These are phyloP conservation scores for Vaccinium vitisidaea DNA, from an alignment of 148 eudicot genomes.

Conservation along the genomic window DNA sequence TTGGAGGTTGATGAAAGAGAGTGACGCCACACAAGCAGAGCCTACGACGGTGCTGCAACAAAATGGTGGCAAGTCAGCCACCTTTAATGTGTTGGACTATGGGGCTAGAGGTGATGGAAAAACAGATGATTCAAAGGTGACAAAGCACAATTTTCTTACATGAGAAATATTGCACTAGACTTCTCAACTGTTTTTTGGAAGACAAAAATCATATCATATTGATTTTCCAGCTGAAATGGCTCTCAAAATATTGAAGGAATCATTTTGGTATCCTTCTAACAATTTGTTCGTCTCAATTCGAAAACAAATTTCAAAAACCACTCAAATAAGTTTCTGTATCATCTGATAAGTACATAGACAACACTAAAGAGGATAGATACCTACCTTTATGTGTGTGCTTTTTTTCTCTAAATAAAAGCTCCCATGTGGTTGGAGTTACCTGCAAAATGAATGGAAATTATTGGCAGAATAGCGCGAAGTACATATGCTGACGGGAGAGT, in stretches of 20 bases:
- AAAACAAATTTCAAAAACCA: neutral
- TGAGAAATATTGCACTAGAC: neutral
- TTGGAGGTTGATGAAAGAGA: constrained; percentile 16
- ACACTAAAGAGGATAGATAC: neutral
- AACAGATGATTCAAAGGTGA: constrained; percentile 40
- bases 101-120: constrained; percentile 45
- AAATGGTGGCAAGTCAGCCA: constrained; percentile 4
- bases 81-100: constrained; percentile 28
- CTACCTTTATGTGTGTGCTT: neutral
- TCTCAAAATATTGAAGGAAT: neutral
- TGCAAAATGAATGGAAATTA: neutral
- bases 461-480: neutral
- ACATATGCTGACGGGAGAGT: neutral
- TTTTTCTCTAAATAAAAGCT: neutral
- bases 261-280: neutral
- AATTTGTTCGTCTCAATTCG: neutral
- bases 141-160: neutral
- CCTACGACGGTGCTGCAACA: neutral
- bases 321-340: neutral
- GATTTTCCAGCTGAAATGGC: neutral
- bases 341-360: neutral
- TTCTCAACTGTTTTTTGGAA: neutral
- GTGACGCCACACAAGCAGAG: neutral
- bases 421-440: neutral
- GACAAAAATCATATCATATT: neutral